Conservation (phyloP, 495 filamentous ascomycete species). For the Trichoderma orchidacearum region DNA sequence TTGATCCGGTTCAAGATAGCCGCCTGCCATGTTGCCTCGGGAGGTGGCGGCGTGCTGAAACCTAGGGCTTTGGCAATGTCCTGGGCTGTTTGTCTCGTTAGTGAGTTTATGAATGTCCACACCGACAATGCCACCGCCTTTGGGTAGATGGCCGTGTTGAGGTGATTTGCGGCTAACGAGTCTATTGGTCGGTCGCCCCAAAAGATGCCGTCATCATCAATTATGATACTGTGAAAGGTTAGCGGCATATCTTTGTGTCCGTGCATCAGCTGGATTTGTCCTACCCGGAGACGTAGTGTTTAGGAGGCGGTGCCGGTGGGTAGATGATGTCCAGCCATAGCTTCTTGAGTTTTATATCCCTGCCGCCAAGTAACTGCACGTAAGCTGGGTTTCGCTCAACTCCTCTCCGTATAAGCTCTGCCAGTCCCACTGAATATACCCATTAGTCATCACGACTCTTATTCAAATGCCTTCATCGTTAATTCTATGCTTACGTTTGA, state of each 20-base stretch:
- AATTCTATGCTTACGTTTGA: conserved; percentile 33
- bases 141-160: conserved; percentile 21
- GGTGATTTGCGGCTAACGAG: conserved; percentile 10
- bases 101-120: conserved; percentile 18
- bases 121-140: conserved; percentile 15
- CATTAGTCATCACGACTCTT: conserved; percentile 3
- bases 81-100: conserved; percentile 11
- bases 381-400: conserved; percentile 6
- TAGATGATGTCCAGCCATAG: conserved; percentile 27
- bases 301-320: conserved; percentile 25
- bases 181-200: conserved; percentile 17
- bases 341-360: conserved; percentile 10
- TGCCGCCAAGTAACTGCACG: conserved; percentile 6
- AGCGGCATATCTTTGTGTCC: conserved; percentile 3
- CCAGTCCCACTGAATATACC: conserved; percentile 11
- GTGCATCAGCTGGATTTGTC: not conserved
- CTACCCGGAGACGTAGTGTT: conserved; percentile 24
- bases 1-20: conserved; percentile 5
- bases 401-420: conserved; percentile 9
- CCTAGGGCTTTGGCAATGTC: conserved; percentile 18
- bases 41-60: conserved; percentile 8
- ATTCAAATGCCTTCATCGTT: not conserved
- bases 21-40: conserved; percentile 8
- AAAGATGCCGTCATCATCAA: conserved; percentile 17
- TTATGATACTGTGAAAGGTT: conserved; percentile 12